A percentile compares a stretch with the other conserved stretches of the same genome.
phyloP scores from a whole-genome alignment of 345 rosid genomes.

The Adansonia digitata region DNA sequence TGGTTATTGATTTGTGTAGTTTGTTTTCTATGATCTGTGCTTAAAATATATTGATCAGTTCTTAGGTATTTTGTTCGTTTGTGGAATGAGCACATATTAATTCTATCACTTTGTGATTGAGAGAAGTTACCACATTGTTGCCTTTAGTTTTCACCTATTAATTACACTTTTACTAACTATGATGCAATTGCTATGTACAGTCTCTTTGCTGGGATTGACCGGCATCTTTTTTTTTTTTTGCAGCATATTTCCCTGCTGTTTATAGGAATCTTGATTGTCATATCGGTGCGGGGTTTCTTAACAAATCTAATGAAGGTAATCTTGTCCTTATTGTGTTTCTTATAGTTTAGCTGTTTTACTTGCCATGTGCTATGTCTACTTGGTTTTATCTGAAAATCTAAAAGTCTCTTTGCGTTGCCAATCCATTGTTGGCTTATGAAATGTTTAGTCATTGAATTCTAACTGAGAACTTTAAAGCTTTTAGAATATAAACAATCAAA shows the following conservation, averaged over 20 bases:
- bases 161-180: too few relatives aligned
- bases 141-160: too few relatives aligned
- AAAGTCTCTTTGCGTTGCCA: neutral
- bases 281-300: slow-evolving; percentile 92
- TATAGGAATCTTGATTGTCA: slow-evolving; percentile 85
- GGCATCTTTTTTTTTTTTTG: slow-evolving; percentile 21
- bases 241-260: slow-evolving; percentile 91
- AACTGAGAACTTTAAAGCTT: neutral
- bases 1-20: neutral
- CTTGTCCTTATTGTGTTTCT: neutral
- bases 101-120: neutral
- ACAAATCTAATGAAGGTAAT: slow-evolving; percentile 89
- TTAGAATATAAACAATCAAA: too few relatives aligned
- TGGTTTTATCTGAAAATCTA: neutral
- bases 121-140: neutral
- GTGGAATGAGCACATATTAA: neutral
- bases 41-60: too few relatives aligned
- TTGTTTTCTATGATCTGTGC: neutral
- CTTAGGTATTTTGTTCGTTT: neutral
- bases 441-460: neutral
- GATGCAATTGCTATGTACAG: neutral
- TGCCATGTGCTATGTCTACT: neutral
- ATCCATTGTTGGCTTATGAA: neutral
- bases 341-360: neutral
- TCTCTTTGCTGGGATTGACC: neutral